These are phyloP conservation scores for Fraxinus latifolia DNA, from an alignment of 305 asterid species.

Conservation along the genomic window DNA sequence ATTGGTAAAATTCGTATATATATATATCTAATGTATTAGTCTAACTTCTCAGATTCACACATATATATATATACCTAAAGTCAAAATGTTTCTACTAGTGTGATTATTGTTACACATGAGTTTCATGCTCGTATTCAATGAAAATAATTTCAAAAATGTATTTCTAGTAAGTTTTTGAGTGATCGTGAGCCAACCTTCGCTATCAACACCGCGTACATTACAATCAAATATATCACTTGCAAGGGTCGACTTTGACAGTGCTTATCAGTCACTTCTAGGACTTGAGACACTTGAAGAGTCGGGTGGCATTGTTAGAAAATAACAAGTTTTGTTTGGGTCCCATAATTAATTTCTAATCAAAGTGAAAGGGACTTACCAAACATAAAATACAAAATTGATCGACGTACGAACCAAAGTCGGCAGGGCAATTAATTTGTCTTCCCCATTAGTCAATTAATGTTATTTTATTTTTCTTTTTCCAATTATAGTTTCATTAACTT, in stretches of 20 bases:
- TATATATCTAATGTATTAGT: background rate
- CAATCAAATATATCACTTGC: background rate
- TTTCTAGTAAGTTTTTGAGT: background rate
- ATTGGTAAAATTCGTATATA: background rate
- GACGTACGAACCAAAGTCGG: background rate
- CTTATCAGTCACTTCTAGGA: background rate
- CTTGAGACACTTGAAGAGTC: background rate
- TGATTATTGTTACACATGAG: background rate
- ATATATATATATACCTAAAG: background rate
- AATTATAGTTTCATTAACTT: background rate
- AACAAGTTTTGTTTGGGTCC: background rate
- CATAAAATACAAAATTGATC: background rate
- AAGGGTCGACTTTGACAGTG: background rate
- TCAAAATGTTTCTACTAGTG: background rate
- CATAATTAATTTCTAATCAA: background rate
- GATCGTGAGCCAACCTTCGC: background rate
- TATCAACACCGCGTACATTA: background rate
- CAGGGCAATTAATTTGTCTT: background rate
- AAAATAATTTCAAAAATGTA: background rate
- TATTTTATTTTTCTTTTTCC: background rate
- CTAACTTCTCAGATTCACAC: background rate
- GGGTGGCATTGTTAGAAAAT: background rate
- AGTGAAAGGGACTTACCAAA: background rate
- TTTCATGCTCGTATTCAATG: background rate
- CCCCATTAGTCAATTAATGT: background rate